Base-by-base conservation (phyloP, 306 rosid genomes). In the Senna siamea region DNA sequence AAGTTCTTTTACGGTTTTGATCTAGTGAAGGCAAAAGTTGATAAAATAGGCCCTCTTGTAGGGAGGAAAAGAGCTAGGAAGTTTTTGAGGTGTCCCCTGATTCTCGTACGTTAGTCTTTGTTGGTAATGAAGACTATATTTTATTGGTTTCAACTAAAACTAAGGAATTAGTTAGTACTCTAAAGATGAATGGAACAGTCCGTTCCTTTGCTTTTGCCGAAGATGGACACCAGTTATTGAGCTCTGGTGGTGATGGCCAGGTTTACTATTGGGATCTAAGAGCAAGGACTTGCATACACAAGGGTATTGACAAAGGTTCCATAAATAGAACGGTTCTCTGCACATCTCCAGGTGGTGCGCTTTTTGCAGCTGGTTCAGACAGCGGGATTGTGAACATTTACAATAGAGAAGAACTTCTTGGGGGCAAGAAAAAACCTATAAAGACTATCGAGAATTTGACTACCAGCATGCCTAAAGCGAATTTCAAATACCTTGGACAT, bases 31-130 rank as follows among this genome's bases (percentile, higher is more conserved):
- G 95, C 95, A 43, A 83, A 65, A 69, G 86, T 89, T 67, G 96
- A 89, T 46, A 88, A 80, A 74, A 88, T 89, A 12, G 97, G 98
- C 37, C 98, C 98, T 38, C 87, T 94, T 38, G 91, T 67, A 85
- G 98, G 85, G 95, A 89, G 73, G 98, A 94, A 82, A 91, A 89
- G 79, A 94, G 98, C 87, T 76, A 91, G 85, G 98, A 91, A 78
- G 13, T 14, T 83, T 91, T 94, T 74, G 96, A 94, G 87, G 90
- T 89, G 62, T 89, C 97, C 66, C 88, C 95, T 20, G 96, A 94
- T 81, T 94, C 98, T 69, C 79, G 82, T 69, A 81, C 78, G n/a
- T 78, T 94, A 76, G 98, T 96, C 9, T 94, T 89, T 81, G 85
- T 78, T 41, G 97, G 96, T 20, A 94, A 94, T 79, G 96, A 94